These are phyloP conservation scores for Punica granatum DNA, from an alignment of 345 rosid genomes.

Conservation along the genomic window DNA sequence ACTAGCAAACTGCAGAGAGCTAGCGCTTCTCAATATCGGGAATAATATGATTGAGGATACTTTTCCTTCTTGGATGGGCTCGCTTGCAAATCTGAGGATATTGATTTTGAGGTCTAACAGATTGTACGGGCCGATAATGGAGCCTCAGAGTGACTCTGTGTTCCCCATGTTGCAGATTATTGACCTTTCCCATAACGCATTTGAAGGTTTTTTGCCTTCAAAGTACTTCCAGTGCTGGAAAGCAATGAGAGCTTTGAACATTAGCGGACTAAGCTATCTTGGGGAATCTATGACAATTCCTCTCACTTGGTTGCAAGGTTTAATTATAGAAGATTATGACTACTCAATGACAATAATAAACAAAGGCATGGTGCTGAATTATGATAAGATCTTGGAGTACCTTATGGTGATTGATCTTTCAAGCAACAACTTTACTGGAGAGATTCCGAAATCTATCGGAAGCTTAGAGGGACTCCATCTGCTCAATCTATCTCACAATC, in stretches of 20 bases:
- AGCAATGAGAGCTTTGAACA: neutral
- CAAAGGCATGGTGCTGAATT: constrained; percentile 4
- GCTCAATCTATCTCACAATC: constrained; percentile 9
- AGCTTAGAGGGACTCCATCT: neutral
- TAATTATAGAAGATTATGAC: neutral
- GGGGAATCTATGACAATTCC: neutral
- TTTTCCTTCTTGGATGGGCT: constrained; percentile 8
- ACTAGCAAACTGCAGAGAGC: neutral
- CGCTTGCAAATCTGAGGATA: neutral
- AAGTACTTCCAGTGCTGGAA: constrained; percentile 4
- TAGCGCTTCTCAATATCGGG: neutral
- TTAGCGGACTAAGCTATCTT: neutral
- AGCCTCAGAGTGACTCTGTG: neutral
- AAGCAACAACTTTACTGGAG: neutral
- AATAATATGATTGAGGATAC: neutral
- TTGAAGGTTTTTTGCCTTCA: neutral
- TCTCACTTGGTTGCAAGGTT: neutral
- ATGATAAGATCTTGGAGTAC: constrained; percentile 7
- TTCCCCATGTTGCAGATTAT: constrained; percentile 11
- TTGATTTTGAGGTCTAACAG: neutral
- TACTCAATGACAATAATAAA: constrained; percentile 6
- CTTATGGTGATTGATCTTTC: constrained; percentile 10
- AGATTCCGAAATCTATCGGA: constrained; percentile 4
- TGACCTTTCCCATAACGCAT: constrained; percentile 7
- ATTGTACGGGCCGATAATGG: neutral